Evolutionary conservation across 2,329 filamentous ascomycete genomes (phyloP), one percentile per base, ranked within the genome.

Genomic region (Thielaviopsis musarum): DNA sequence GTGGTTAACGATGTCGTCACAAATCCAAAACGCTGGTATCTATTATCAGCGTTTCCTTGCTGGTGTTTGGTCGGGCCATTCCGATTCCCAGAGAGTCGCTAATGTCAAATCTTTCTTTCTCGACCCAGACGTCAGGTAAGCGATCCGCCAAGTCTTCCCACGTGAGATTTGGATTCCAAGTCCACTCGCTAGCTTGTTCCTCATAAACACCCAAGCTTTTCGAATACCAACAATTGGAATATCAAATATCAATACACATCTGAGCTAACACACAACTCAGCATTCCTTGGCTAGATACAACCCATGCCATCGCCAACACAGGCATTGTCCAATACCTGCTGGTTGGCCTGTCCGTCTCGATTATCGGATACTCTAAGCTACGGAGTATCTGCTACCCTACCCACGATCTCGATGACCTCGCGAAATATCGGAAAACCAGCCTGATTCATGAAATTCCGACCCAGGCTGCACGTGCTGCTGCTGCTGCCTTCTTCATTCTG

Each of bases 371-470:
- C 12, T 54, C 57, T 13, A 59, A 56, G 26, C 17, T 55, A 3
- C 57, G 13, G 21, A n/a, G n/a, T 24, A 19, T 55, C 24, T 21
- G 24, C 13, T 57, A 57, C 34, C 28, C 56, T 10, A 22, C 21
- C 41, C 57, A 38, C 7, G 56, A 56, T 13, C 19, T 55, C 13
- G 57, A 56, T 10, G 58, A 56, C 52, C n/a, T 59, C 17, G 6
- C 58, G 22, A 61, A 59, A 53, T 59, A 59, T 38, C 57, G 60
- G 49, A 57, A 59, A 45, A 54, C 48, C 12, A 61, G 57, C 28
- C 24, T 61, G 9, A 22, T 26, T 0, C 74, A 73, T 64, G 76
- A 78, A 61, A 61, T 76, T 52, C 65, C 66, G 52, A 72, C 72
- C 21, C 75, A 78, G 64, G 63, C 68, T 9, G 64, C 70, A 26